phyloP scores from a whole-genome alignment of 169 alveolate species.

The Plasmodium coatneyi region DNA sequence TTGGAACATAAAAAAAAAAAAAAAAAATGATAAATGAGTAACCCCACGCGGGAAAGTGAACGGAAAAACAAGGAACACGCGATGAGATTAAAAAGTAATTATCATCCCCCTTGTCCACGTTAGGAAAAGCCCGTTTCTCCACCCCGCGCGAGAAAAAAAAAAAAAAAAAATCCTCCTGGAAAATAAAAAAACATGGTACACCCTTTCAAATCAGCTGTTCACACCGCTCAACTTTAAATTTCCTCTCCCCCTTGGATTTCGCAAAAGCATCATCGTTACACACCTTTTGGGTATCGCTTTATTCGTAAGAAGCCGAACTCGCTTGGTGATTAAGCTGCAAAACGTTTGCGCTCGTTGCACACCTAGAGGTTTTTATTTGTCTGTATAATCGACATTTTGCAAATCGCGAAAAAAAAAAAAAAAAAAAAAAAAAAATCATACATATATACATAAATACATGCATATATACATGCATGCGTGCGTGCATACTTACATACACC shows the following conservation, averaged over 20 bases:
- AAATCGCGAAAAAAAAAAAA: conserved; percentile 1
- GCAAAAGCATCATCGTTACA: background rate
- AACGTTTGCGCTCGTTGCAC: background rate
- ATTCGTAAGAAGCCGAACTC: background rate
- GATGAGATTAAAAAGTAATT: background rate
- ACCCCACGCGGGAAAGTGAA: background rate
- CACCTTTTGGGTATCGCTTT: background rate
- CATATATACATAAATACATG: background rate
- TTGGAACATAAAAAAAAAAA: background rate
- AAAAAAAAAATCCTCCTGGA: background rate
- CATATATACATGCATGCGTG: background rate
- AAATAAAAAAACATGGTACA: background rate
- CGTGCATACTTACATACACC: background rate
- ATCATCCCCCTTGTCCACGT: background rate
- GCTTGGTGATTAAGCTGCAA: background rate
- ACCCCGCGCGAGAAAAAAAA: background rate
- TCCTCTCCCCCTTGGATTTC: background rate
- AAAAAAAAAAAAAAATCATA: background rate
- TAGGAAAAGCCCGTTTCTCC: background rate
- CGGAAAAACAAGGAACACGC: background rate
- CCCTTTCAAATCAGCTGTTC: background rate
- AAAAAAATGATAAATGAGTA: background rate
- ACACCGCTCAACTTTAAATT: background rate
- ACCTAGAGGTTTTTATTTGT: background rate
- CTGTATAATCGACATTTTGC: conserved; percentile 4